A percentile compares a stretch with the other conserved stretches of the same genome.
Evolutionary conservation across 2,329 filamentous ascomycete genomes (phyloP).

Genomic region (Monilinia laxa): DNA sequence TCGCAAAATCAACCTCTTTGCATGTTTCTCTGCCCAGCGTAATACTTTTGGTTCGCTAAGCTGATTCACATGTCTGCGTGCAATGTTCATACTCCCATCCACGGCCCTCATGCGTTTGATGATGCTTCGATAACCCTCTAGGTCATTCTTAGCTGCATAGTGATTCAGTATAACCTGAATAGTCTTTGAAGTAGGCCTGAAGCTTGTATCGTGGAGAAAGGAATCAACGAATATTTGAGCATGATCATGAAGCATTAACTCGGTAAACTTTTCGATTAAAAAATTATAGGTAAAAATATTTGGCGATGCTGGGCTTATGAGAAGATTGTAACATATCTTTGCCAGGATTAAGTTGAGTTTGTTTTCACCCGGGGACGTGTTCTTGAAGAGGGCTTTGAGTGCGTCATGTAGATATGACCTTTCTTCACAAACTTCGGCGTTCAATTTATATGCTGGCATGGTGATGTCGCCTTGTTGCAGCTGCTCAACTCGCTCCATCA

Average conservation of each 20-base stretch:
- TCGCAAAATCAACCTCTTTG: slow-evolving; percentile 29
- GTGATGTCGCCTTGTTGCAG: slow-evolving; percentile 26
- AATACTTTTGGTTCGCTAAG: slow-evolving; percentile 21
- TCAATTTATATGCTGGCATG: slow-evolving; percentile 31
- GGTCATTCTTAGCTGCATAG: slow-evolving; percentile 34
- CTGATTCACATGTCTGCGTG: slow-evolving; percentile 7
- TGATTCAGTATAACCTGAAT: slow-evolving; percentile 38
- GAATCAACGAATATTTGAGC: slow-evolving; percentile 54
- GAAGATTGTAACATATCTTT: slow-evolving; percentile 61
- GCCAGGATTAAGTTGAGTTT: slow-evolving; percentile 37
- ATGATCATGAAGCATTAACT: slow-evolving; percentile 50
- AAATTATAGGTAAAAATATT: slow-evolving; percentile 70
- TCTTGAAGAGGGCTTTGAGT: slow-evolving; percentile 29
- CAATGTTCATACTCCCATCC: slow-evolving; percentile 26
- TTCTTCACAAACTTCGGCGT: slow-evolving; percentile 25
- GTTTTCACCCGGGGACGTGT: slow-evolving; percentile 15
- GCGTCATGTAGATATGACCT: slow-evolving; percentile 33
- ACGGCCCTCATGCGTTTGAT: slow-evolving; percentile 36
- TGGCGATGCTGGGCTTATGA: slow-evolving; percentile 60
- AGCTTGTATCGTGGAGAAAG: slow-evolving; percentile 46
- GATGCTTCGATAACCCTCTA: slow-evolving; percentile 32
- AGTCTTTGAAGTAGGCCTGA: slow-evolving; percentile 34
- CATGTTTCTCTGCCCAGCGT: slow-evolving; percentile 32
- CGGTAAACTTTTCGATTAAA: slow-evolving; percentile 65
- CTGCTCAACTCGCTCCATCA: slow-evolving; percentile 27